Evolutionary conservation across 192 early-diverging fungal species (phyloP), one percentile per base, ranked within the genome.

Genomic region (Podila horticola): DNA sequence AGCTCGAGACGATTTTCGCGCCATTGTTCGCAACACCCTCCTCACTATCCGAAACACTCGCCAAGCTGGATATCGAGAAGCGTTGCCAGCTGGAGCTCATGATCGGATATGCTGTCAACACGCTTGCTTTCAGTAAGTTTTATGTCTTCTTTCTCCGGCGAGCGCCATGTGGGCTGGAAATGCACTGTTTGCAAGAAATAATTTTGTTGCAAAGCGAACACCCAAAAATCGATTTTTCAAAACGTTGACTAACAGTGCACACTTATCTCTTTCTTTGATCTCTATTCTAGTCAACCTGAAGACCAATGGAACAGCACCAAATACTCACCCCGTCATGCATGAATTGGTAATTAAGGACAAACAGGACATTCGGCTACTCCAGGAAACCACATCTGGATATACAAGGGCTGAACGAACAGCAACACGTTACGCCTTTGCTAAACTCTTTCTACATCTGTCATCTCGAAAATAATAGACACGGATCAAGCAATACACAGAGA

Each of bases 31-130:
- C 70, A 1, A 52, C 77, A 5, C 57, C 31, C 20, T 58, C 28
- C 10, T 81, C 85, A 49, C 50, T 90, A 24, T 49, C 66, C 52
- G 84, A 90, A 36, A 76, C 83, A 1, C 48, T 88, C 19, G 82
- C 87, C 0, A 83, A 84, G 62, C 82, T 90, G 24, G 75, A 85
- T 48, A 77, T 66, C 31, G 82, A 88, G 49, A 84, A 88, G 64
- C 71, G 88, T 30, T 88, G 88, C 74, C 86, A 90, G 65, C 76
- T 90, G 1, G 86, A 88, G 72, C 83, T 87, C 24, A 65, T 90
- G n/a, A 73, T 88, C 3, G 87, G 84, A 7, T 90, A 90, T 57
- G 75, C 86, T 45, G 84, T 90, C 48, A 83, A 90, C 67, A 90
- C 88, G n/a, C 64, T 90, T 30, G 77, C 71, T 10, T 81, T 73